Percentiles rank a stretch among this genome's conserved stretches.
These are phyloP conservation scores for Ceratobasidium sp. DNA, from an alignment of 1,284 basidiomycete genomes.

Conservation along the genomic window DNA sequence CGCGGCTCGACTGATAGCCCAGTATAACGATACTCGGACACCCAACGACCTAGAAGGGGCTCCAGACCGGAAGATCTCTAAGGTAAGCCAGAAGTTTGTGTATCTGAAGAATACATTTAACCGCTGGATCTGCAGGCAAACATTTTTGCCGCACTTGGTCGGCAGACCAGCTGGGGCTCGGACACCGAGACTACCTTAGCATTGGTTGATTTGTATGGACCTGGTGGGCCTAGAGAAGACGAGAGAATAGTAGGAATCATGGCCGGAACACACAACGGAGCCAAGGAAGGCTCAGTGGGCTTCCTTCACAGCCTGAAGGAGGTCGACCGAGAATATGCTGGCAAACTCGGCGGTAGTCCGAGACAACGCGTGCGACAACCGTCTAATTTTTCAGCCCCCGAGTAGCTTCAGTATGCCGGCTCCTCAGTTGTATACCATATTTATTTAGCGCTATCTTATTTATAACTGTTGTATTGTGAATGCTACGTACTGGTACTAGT, in stretches of 20 bases:
- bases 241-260: slow-evolving; percentile 65
- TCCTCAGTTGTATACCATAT: slow-evolving; percentile 21
- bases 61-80: slow-evolving; percentile 51
- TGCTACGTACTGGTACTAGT: background rate
- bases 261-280: slow-evolving; percentile 61
- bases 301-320: slow-evolving; percentile 65
- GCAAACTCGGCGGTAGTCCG: slow-evolving; percentile 35
- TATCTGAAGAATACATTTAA: slow-evolving; percentile 6
- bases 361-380: slow-evolving; percentile 16
- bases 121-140: slow-evolving; percentile 53
- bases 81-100: slow-evolving; percentile 56
- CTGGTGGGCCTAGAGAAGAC: slow-evolving; percentile 66
- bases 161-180: slow-evolving; percentile 62
- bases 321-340: slow-evolving; percentile 59
- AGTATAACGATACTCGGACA: slow-evolving; percentile 60
- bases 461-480: background rate
- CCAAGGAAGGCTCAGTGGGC: slow-evolving; percentile 51
- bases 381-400: background rate
- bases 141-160: slow-evolving; percentile 66
- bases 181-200: slow-evolving; percentile 66
- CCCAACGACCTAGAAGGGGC: slow-evolving; percentile 51
- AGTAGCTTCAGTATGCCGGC: slow-evolving; percentile 18
- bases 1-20: slow-evolving; percentile 62
- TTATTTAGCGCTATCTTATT: slow-evolving; percentile 20
- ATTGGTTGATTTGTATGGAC: slow-evolving; percentile 70